A percentile compares a stretch with the other conserved stretches of the same genome.
phyloP scores from a whole-genome alignment of 805 yeast genomes.

The Wickerhamiella dianesei region DNA sequence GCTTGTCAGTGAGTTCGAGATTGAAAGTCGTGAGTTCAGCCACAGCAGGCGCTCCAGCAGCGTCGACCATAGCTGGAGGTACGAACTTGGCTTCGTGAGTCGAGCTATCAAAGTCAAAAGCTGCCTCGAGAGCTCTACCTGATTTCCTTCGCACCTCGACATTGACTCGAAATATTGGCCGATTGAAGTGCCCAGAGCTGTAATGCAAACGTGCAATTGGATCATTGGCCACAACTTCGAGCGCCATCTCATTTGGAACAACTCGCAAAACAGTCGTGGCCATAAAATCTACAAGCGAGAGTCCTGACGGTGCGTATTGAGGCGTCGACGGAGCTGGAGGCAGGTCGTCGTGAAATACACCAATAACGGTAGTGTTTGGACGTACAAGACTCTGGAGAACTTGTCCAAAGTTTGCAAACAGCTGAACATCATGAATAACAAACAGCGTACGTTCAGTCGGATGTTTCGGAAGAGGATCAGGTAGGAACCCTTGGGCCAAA shows the following conservation, averaged over 20 bases:
- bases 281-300: slow-evolving; percentile 47
- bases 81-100: slow-evolving; percentile 32
- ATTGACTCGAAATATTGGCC: slow-evolving; percentile 32
- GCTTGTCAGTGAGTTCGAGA: slow-evolving; percentile 58
- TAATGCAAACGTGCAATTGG: slow-evolving; percentile 23
- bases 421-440: slow-evolving; percentile 57
- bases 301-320: slow-evolving; percentile 38
- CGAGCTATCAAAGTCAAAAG: slow-evolving; percentile 38
- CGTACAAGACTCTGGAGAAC: slow-evolving; percentile 39
- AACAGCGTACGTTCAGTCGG: slow-evolving; percentile 28
- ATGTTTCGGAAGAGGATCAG: slow-evolving; percentile 2
- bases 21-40: slow-evolving; percentile 70
- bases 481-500: neutral
- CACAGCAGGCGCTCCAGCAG: slow-evolving; percentile 37
- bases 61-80: slow-evolving; percentile 18
- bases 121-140: slow-evolving; percentile 57
- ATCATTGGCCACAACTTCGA: slow-evolving; percentile 24
- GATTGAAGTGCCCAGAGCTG: slow-evolving; percentile 26
- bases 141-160: slow-evolving; percentile 67
- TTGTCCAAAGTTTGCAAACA: slow-evolving; percentile 36
- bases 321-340: slow-evolving; percentile 4
- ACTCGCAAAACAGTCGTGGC: slow-evolving; percentile 64
- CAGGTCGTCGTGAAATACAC: slow-evolving; percentile 14
- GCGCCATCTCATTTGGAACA: slow-evolving; percentile 29
- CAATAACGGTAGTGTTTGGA: slow-evolving; percentile 22